Evolutionary conservation across 73 alveolate genomes (phyloP).

Genomic region (Tetrahymena elliotti): DNA sequence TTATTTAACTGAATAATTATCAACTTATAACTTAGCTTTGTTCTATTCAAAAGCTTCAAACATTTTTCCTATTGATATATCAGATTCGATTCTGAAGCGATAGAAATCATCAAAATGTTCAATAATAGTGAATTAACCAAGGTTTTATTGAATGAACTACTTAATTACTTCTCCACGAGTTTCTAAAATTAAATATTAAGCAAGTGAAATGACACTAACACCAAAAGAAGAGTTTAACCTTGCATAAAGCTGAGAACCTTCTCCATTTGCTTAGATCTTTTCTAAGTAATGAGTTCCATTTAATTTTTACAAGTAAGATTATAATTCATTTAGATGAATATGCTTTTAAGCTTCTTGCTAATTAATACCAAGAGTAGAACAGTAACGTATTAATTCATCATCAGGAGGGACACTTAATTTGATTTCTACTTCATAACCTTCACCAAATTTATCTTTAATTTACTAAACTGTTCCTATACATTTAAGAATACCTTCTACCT

Average conservation of each 20-base stretch:
- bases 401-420: slow-evolving; percentile 56
- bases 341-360: background rate
- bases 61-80: slow-evolving; percentile 27
- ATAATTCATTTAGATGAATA: slow-evolving; percentile 7
- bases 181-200: slow-evolving; percentile 39
- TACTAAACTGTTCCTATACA: slow-evolving; percentile 89
- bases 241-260: slow-evolving; percentile 38
- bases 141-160: background rate
- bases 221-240: slow-evolving; percentile 30
- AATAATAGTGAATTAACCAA: slow-evolving; percentile 28
- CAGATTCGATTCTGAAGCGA: slow-evolving; percentile 28
- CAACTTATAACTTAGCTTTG: slow-evolving; percentile 45
- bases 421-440: slow-evolving; percentile 88
- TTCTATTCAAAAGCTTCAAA: slow-evolving; percentile 42
- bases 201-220: slow-evolving; percentile 5
- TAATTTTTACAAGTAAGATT: background rate
- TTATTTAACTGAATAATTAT: slow-evolving; percentile 51
- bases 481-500: slow-evolving; percentile 86
- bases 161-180: slow-evolving; percentile 13
- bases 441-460: slow-evolving; percentile 85
- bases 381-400: slow-evolving; percentile 42
- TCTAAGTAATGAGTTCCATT: slow-evolving; percentile 6
- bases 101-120: slow-evolving; percentile 46
- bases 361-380: slow-evolving; percentile 1
- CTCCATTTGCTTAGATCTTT: slow-evolving; percentile 4